phyloP scores from a whole-genome alignment of 2,329 filamentous ascomycete species.

The Penicillium sp. region DNA sequence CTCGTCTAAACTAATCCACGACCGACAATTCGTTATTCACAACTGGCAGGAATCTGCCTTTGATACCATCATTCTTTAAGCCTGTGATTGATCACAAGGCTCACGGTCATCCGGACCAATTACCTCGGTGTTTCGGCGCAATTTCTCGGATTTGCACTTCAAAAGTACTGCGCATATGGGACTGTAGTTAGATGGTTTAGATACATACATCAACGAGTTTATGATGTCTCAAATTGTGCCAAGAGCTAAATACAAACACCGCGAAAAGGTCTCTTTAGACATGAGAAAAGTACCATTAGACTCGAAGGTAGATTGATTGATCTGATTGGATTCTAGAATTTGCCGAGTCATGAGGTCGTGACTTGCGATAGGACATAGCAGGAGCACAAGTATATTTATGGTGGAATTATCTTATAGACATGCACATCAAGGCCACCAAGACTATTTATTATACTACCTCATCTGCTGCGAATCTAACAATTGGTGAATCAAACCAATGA shows the following conservation, averaged over 20 bases:
- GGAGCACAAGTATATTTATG: no score
- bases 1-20: conserved; percentile 17
- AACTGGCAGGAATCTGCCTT: conserved; percentile 15
- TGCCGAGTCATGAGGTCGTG: no score
- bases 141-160: conserved; percentile 16
- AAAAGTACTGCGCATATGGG: conserved; percentile 21
- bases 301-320: no score
- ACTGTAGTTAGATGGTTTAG: conserved; percentile 18
- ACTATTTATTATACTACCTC: neutral
- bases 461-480: neutral
- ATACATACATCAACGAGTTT: conserved; percentile 15
- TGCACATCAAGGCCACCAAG: no score
- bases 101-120: conserved; percentile 18
- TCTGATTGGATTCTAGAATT: no score
- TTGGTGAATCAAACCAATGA: conserved; percentile 7
- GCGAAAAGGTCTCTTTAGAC: no score
- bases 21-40: conserved; percentile 8
- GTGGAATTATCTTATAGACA: no score
- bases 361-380: no score
- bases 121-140: conserved; percentile 24
- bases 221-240: conserved; percentile 1
- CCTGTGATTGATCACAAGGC: conserved; percentile 13
- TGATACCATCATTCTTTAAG: conserved; percentile 18
- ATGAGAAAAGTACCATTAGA: no score
- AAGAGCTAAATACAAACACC: no score